A percentile compares a stretch with the other conserved stretches of the same genome.
These are phyloP conservation scores for Coprinopsis sp. DNA, from an alignment of 768 basidiomycete species.

Conservation along the genomic window DNA sequence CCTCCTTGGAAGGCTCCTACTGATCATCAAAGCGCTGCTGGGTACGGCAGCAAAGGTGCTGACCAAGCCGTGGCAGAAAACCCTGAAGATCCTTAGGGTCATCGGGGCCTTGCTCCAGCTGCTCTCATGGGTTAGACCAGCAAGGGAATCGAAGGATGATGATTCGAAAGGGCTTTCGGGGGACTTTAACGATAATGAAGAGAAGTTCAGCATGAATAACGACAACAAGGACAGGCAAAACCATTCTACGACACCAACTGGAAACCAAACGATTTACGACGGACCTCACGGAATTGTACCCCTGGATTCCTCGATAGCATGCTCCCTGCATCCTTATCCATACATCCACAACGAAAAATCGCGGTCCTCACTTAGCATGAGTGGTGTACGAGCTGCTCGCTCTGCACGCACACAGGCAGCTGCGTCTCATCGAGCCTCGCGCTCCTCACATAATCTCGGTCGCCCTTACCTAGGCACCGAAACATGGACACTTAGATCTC, in stretches of 20 bases:
- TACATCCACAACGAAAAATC: constrained; percentile 1
- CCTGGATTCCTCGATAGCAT: constrained; percentile 10
- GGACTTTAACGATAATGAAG: too few species aligned
- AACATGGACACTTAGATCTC: background rate
- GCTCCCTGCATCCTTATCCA: constrained; percentile 11
- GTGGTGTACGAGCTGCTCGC: background rate
- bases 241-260: background rate
- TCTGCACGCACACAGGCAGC: constrained; percentile 1
- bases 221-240: background rate
- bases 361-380: background rate
- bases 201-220: background rate
- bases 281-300: constrained; percentile 1
- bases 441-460: constrained; percentile 2
- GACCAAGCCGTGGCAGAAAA: too few species aligned
- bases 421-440: constrained; percentile 6
- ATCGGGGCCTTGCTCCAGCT: too few species aligned
- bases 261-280: background rate
- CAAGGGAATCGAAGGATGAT: too few species aligned
- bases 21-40: too few species aligned
- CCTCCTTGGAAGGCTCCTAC: too few species aligned
- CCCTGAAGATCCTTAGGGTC: too few species aligned
- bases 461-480: background rate
- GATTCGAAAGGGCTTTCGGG: too few species aligned
- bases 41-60: too few species aligned
- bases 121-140: too few species aligned